Evolutionary conservation across 208 protist genomes (phyloP), one percentile per base, ranked within the genome.

Genomic region (Phytomonas sp.): DNA sequence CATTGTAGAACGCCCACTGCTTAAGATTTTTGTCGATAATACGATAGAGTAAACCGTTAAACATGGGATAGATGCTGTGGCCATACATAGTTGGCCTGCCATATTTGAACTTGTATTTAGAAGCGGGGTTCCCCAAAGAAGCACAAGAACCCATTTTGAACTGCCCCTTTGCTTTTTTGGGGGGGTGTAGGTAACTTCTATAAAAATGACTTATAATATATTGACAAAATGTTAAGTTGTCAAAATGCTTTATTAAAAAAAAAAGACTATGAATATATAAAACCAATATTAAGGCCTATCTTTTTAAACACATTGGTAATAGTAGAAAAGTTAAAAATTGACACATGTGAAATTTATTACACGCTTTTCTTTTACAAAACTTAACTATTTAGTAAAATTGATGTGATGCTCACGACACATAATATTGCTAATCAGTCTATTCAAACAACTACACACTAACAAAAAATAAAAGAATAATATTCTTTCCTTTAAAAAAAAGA

Each of bases 1-100:
- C 88, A 64, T 94, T 94, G 76, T 91, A 94, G 70, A 94, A 94
- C 31, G 77, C 84, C 86, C 88, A 94, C 11, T 73, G 78, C 36
- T 70, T 76, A 14, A 71, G 60, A 1, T 85, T 74, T 23, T 71
- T 78, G 76, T 91, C 81, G 33, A 79, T 74, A 40, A 89, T 84
- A 75, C 88, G 85, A 67, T 75, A 94, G 42, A 94, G 75, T 5
- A 82, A 61, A 60, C 81, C 78, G 69, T 86, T 89, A 70, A 91
- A 94, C 88, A 94, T 94, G 29, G 85, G 78, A 60, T 82, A 78
- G 30, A 80, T 78, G 1, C 67, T 29, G 16, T 71, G 83, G 12
- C 76, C 76, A 30, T 78, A 77, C 56, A 91, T 77, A 4, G 66
- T 86, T 19, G 88, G 88, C 72, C 77, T 79, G 56, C 85, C 88